Percentiles rank a stretch among this genome's conserved stretches.
Conservation (phyloP, 2,329 filamentous ascomycete species). For the Akanthomyces dipterigenus region DNA sequence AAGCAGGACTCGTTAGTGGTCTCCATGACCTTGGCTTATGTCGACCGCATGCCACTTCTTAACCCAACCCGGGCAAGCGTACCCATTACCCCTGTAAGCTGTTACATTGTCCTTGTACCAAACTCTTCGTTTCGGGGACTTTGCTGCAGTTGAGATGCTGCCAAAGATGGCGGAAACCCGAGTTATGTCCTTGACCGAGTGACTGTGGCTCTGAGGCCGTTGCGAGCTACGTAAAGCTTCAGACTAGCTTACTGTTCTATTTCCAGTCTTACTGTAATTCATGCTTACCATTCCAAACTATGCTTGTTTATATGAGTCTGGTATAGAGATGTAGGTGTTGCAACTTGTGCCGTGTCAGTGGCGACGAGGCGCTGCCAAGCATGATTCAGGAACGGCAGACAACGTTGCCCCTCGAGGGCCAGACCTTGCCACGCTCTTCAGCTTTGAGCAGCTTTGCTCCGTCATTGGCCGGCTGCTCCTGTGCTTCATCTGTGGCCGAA, state of each 20-base stretch:
- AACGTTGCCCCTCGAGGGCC: too few species aligned
- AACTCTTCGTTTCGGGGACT: background rate
- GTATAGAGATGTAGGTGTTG: too few species aligned
- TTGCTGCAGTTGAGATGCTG: background rate
- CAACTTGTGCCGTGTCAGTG: too few species aligned
- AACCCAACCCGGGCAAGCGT: background rate
- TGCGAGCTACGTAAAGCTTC: background rate
- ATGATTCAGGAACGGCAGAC: too few species aligned
- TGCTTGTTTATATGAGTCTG: too few species aligned
- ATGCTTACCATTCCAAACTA: background rate
- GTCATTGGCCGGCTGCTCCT: background rate
- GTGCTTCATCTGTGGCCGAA: background rate
- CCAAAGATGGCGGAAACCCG: background rate
- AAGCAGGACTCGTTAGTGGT: background rate
- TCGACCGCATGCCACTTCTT: background rate
- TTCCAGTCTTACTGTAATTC: background rate
- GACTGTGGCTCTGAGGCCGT: background rate
- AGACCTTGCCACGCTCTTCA: background rate
- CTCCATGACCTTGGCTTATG: slow-evolving; percentile 5
- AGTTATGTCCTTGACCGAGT: background rate
- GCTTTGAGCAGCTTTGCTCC: background rate
- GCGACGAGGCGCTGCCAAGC: too few species aligned
- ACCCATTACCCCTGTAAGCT: background rate
- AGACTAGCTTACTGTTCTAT: background rate
- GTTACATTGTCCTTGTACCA: background rate